A percentile compares a stretch with the other conserved stretches of the same genome.
phyloP scores from a whole-genome alignment of 2,329 filamentous ascomycete genomes.

The Aspergillus vadensis region DNA sequence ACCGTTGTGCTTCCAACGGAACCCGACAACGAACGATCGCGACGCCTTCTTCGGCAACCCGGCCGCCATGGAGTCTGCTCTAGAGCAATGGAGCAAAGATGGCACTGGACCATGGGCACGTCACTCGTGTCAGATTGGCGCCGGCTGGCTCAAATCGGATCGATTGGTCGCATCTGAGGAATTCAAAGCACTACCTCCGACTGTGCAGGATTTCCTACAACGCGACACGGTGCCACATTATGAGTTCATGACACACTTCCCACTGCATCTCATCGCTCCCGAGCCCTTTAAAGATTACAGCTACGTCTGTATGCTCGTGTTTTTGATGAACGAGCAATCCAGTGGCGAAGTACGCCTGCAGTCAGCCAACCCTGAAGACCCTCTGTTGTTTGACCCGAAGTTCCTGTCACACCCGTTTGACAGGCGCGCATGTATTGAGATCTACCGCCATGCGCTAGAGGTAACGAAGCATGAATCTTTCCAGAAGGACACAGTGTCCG shows the following conservation, averaged over 20 bases:
- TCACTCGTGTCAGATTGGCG: slow-evolving; percentile 31
- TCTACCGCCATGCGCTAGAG: slow-evolving; percentile 47
- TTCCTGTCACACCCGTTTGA: slow-evolving; percentile 60
- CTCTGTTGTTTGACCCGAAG: slow-evolving; percentile 57
- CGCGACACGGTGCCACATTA: slow-evolving; percentile 59
- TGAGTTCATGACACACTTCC: slow-evolving; percentile 55
- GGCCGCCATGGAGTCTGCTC: slow-evolving; percentile 47
- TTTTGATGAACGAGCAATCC: slow-evolving; percentile 58
- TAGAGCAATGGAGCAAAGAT: slow-evolving; percentile 53
- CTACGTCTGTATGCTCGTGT: slow-evolving; percentile 50
- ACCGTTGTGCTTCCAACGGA: slow-evolving; percentile 40
- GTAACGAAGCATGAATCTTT: slow-evolving; percentile 50
- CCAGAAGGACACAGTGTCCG: slow-evolving; percentile 47
- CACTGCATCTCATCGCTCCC: slow-evolving; percentile 47
- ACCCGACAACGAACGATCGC: slow-evolving; percentile 47
- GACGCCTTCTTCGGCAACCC: slow-evolving; percentile 49
- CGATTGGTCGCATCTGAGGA: slow-evolving; percentile 47
- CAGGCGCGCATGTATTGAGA: slow-evolving; percentile 52
- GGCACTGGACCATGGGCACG: slow-evolving; percentile 41
- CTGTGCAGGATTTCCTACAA: slow-evolving; percentile 49
- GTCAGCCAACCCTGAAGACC: slow-evolving; percentile 54
- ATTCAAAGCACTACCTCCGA: slow-evolving; percentile 52
- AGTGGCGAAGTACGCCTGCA: slow-evolving; percentile 56
- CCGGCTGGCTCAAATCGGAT: slow-evolving; percentile 49
- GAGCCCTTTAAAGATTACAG: slow-evolving; percentile 41